A percentile compares a stretch with the other conserved stretches of the same genome.
Evolutionary conservation across 2,329 filamentous ascomycete genomes (phyloP).

Genomic region (Aureobasidium lini): DNA sequence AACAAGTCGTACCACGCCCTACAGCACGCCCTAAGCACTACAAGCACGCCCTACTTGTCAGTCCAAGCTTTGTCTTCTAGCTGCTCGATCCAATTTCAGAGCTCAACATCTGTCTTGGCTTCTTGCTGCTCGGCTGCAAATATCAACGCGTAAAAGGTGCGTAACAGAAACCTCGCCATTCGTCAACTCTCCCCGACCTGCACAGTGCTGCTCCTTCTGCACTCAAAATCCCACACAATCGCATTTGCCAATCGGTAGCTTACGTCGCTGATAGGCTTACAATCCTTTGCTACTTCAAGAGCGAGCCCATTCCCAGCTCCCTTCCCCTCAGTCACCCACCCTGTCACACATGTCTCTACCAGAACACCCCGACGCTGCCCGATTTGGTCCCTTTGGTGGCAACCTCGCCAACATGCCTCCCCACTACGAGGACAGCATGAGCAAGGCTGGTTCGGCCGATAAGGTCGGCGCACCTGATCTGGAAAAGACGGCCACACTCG

Average conservation of each 20-base stretch:
- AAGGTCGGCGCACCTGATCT: slow-evolving; percentile 27
- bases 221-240: background rate
- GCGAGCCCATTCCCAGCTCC: background rate
- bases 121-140: background rate
- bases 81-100: slow-evolving; percentile 3
- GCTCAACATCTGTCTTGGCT: slow-evolving; percentile 8
- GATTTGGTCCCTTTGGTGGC: slow-evolving; percentile 8
- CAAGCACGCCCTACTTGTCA: slow-evolving; percentile 9
- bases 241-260: slow-evolving; percentile 10
- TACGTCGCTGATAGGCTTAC: slow-evolving; percentile 10
- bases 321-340: slow-evolving; percentile 1
- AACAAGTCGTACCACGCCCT: background rate
- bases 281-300: background rate
- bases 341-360: slow-evolving; percentile 12
- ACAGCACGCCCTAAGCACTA: slow-evolving; percentile 9
- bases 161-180: slow-evolving; percentile 11
- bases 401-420: slow-evolving; percentile 11
- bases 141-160: slow-evolving; percentile 8
- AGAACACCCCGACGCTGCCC: slow-evolving; percentile 7
- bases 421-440: slow-evolving; percentile 10
- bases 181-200: background rate
- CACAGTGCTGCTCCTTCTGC: background rate
- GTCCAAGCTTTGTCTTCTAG: background rate
- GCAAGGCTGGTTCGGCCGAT: slow-evolving; percentile 16
- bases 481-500: slow-evolving; percentile 22